Conservation (phyloP, 1,139 yeast genomes). For the Suzukiozyma palmioleophila region DNA sequence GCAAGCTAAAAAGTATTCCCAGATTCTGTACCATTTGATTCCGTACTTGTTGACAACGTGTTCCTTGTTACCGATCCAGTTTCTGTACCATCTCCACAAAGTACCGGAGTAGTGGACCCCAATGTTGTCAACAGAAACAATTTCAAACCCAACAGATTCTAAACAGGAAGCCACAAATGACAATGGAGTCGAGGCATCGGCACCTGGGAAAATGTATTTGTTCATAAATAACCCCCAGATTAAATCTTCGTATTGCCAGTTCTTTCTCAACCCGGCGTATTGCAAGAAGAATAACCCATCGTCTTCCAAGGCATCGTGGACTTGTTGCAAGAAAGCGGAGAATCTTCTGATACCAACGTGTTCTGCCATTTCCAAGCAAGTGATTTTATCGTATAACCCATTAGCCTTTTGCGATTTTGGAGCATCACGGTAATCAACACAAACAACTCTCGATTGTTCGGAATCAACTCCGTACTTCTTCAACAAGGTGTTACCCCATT, state of each 20-base stretch:
- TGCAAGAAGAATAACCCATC: slow-evolving; percentile 87
- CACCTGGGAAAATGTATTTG: slow-evolving; percentile 96
- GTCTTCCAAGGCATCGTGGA: slow-evolving; percentile 82
- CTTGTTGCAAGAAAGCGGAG: slow-evolving; percentile 69
- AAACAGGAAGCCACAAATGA: slow-evolving; percentile 74
- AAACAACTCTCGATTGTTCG: slow-evolving; percentile 72
- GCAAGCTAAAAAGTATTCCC: slow-evolving; percentile 86
- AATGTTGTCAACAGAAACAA: slow-evolving; percentile 77
- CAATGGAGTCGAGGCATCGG: slow-evolving; percentile 93
- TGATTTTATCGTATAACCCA: slow-evolving; percentile 80
- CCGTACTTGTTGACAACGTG: slow-evolving; percentile 79
- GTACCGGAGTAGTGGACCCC: slow-evolving; percentile 94
- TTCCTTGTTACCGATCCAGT: slow-evolving; percentile 86
- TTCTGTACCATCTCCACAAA: slow-evolving; percentile 92
- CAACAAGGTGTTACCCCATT: slow-evolving; percentile 78
- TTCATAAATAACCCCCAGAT: slow-evolving; percentile 96
- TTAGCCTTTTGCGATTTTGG: slow-evolving; percentile 57
- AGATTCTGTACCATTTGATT: slow-evolving; percentile 84
- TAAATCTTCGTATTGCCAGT: slow-evolving; percentile 93
- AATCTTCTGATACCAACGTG: slow-evolving; percentile 93
- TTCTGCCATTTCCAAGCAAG: slow-evolving; percentile 94
- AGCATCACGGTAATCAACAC: slow-evolving; percentile 88
- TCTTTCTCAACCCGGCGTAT: slow-evolving; percentile 86
- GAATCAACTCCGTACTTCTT: slow-evolving; percentile 61
- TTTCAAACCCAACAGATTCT: slow-evolving; percentile 85